Evolutionary conservation across 129 eudicot genomes (phyloP), one percentile per base, ranked within the genome.

Genomic region (Flaveria robusta): DNA sequence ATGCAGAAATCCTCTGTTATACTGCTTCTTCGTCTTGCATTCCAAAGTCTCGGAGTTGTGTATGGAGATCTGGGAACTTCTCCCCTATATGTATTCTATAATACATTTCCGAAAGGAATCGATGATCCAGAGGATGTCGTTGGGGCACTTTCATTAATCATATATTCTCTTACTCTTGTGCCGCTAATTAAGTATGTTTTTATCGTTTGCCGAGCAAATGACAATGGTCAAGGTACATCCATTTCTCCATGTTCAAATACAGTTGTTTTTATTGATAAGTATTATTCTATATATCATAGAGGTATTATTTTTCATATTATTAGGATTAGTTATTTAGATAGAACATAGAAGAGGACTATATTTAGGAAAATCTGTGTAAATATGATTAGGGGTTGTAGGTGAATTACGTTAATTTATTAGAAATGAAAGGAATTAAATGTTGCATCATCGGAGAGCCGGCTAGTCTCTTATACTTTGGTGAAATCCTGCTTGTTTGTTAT

Each of bases 1-100:
- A 23, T 71, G 84, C 90, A 92, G 97, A 92, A 84, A 79, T 84
- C 84, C 82, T 92, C 97, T 0, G 74, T 89, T 20, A 3, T 86
- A 50, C 83, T 89, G 84, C 90, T 92, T 68, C 70, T 92, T 68
- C 85, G 96, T 56, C 88, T 92, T 52, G 91, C 91, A 71, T 89
- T 86, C 74, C 95, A 89, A 83, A 84, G 91, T 75, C 65, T 89
- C 22, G 63, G 63, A 19, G 63, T 55, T 19, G 63, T 20, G 29
- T 55, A 55, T 55, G 63, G 63, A 55, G 95, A 89, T 72, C 55
- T 89, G 2, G 95, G 95, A 18, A 89, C 95, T 11, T 89, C 95
- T 14, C 95, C 95, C 0, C 27, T 89, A 7, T 89, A 89, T 24
- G 95, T 89, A 4, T 89, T 66, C 54, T 46, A 83, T 49, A 86